phyloP scores from a whole-genome alignment of 2,329 filamentous ascomycete genomes.

The Xylaria sp. region DNA sequence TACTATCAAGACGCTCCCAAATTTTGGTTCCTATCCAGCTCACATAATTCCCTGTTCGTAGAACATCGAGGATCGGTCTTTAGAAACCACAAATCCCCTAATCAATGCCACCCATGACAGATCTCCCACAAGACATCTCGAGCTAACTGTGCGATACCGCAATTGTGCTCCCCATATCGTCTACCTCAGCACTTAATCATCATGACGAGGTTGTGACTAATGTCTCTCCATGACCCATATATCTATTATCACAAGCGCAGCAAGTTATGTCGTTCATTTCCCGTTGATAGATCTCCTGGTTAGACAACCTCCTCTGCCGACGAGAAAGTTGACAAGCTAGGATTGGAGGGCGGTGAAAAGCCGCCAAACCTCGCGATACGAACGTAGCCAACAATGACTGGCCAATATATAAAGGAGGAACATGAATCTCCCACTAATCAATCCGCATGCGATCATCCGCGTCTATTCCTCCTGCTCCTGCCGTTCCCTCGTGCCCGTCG shows the following conservation, averaged over 20 bases:
- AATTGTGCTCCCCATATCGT: slow-evolving; percentile 1
- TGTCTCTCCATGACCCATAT: not conserved
- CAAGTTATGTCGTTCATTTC: not conserved
- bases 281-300: not conserved
- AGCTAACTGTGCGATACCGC: not conserved
- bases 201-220: not conserved
- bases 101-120: not conserved
- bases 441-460: slow-evolving; percentile 20
- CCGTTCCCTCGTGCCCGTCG: not conserved
- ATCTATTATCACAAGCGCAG: not conserved
- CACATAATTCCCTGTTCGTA: not conserved
- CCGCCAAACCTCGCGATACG: not conserved
- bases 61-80: not conserved
- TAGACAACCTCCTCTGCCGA: not conserved
- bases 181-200: not conserved
- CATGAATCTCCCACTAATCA: slow-evolving; percentile 4
- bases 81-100: not conserved
- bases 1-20: not conserved
- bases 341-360: not conserved
- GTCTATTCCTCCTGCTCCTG: not conserved
- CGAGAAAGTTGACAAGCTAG: not conserved
- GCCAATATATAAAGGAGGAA: not conserved
- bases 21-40: not conserved
- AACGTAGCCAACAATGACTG: not conserved
- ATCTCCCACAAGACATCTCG: slow-evolving; percentile 4